phyloP scores from a whole-genome alignment of 2,329 filamentous ascomycete species.

The Neospermospora avenae region DNA sequence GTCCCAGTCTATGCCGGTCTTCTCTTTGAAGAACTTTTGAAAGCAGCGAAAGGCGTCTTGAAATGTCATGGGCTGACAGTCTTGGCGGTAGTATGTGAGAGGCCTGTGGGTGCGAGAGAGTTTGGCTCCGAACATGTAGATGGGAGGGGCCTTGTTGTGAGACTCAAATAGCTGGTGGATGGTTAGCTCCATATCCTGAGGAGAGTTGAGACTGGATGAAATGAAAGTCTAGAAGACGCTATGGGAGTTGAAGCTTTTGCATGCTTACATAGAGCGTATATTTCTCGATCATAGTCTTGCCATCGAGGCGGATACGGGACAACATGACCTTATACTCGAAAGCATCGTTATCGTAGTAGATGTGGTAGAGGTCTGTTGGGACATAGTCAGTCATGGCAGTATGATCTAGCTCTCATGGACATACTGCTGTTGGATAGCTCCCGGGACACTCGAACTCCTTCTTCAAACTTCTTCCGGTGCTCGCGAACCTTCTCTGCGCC shows the following conservation, averaged over 20 bases:
- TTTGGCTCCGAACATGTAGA: conserved; percentile 59
- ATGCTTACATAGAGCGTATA: conserved; percentile 10
- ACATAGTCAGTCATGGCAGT: conserved; percentile 6
- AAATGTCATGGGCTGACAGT: conserved; percentile 42
- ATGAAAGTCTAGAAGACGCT: background rate
- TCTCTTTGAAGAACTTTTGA: conserved; percentile 52
- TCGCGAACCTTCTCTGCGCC: conserved; percentile 31
- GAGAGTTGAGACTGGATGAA: background rate
- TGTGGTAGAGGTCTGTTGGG: conserved; percentile 54
- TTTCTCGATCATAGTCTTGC: conserved; percentile 51
- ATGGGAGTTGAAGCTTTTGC: background rate
- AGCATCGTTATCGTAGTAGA: conserved; percentile 59
- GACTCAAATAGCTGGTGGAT: conserved; percentile 66
- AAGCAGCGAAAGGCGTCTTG: conserved; percentile 48
- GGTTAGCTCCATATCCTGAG: conserved; percentile 7
- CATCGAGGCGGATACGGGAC: conserved; percentile 46
- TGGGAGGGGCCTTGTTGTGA: conserved; percentile 48
- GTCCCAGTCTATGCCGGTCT: conserved; percentile 59
- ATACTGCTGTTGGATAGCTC: conserved; percentile 49
- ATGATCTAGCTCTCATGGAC: conserved; percentile 22
- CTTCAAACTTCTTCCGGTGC: conserved; percentile 32
- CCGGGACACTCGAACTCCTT: conserved; percentile 37
- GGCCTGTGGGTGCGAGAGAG: conserved; percentile 36
- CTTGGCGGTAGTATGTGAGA: conserved; percentile 36
- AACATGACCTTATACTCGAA: conserved; percentile 65